These are phyloP conservation scores for Atkinsonella hypoxylon DNA, from an alignment of 2,329 filamentous ascomycete genomes.

Conservation along the genomic window DNA sequence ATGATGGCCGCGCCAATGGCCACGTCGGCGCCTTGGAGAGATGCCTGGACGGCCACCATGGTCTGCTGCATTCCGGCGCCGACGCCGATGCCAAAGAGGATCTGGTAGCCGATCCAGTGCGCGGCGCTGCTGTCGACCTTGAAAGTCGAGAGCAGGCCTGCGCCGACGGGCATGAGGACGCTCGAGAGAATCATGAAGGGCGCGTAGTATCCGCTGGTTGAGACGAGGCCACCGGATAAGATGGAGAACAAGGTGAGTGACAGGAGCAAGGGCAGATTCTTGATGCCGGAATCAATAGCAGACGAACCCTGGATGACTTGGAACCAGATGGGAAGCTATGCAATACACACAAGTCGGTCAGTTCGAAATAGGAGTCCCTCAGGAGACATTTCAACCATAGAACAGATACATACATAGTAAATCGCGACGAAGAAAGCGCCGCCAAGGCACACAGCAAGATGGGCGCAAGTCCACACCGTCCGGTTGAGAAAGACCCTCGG, in stretches of 20 bases:
- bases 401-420: conserved; percentile 8
- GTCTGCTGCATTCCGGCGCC: conserved; percentile 33
- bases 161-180: conserved; percentile 21
- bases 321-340: conserved; percentile 29
- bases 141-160: conserved; percentile 30
- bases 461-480: conserved; percentile 16
- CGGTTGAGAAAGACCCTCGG: conserved; percentile 6
- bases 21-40: conserved; percentile 29
- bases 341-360: no score
- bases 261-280: conserved; percentile 17
- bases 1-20: conserved; percentile 33
- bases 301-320: conserved; percentile 29
- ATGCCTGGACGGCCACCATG: conserved; percentile 32
- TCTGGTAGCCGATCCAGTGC: conserved; percentile 20
- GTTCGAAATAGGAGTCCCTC: no score
- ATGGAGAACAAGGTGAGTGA: conserved; percentile 17
- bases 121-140: conserved; percentile 9
- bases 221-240: conserved; percentile 16
- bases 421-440: conserved; percentile 7
- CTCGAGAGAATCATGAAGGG: conserved; percentile 25
- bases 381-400: no score
- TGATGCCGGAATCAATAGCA: conserved; percentile 18
- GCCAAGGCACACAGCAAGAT: conserved; percentile 15
- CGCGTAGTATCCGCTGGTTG: conserved; percentile 28
- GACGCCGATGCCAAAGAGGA: conserved; percentile 30